A percentile compares a stretch with the other conserved stretches of the same genome.
Conservation (phyloP, 148 eudicot species). For the Euryodendron excelsum region DNA sequence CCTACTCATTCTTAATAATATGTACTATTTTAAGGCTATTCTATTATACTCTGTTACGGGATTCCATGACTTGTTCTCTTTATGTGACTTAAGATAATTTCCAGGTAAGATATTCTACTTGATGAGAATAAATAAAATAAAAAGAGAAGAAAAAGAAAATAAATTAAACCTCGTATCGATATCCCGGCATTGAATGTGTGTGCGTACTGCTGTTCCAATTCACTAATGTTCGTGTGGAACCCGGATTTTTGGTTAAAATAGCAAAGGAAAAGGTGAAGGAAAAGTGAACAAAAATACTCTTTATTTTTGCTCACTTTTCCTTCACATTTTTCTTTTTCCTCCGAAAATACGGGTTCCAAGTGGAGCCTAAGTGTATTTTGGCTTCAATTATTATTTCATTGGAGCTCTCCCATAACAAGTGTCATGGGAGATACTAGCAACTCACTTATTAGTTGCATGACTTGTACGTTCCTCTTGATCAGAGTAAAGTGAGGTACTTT, state of each 20-base stretch:
- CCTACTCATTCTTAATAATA: background rate
- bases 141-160: background rate
- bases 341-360: too few species aligned
- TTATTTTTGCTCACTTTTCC: too few species aligned
- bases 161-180: background rate
- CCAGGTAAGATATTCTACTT: background rate
- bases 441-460: background rate
- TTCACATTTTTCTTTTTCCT: too few species aligned
- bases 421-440: too few species aligned
- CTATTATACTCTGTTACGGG: background rate
- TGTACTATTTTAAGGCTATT: background rate
- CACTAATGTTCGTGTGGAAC: too few species aligned
- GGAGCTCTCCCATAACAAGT: too few species aligned
- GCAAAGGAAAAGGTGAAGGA: too few species aligned
- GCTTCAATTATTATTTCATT: too few species aligned
- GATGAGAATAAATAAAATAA: background rate
- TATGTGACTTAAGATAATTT: background rate
- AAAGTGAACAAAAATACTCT: too few species aligned
- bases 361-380: too few species aligned
- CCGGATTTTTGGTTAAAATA: too few species aligned
- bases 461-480: background rate
- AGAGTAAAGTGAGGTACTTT: background rate
- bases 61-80: background rate
- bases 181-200: background rate
- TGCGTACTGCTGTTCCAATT: background rate